These are phyloP conservation scores for Metschnikowia cerradonensis DNA, from an alignment of 805 yeast species.

Conservation along the genomic window DNA sequence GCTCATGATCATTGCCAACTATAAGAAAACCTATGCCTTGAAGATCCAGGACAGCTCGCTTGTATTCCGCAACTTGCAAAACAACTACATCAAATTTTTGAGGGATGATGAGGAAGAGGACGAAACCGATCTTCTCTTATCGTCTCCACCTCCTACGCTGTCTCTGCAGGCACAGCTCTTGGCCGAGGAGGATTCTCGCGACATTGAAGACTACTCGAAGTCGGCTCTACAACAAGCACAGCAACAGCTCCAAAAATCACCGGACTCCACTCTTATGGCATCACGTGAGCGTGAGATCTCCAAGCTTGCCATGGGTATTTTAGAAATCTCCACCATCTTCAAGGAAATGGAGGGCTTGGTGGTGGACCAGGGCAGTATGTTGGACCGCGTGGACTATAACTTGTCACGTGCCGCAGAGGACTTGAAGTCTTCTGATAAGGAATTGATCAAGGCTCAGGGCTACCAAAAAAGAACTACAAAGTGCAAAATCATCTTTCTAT, in stretches of 20 bases:
- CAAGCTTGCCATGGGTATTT: constrained; percentile 86
- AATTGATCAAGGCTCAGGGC: constrained; percentile 67
- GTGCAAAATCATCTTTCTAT: constrained; percentile 77
- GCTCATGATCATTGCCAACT: constrained; percentile 65
- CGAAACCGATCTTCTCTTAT: constrained; percentile 16
- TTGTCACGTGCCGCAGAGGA: constrained; percentile 74
- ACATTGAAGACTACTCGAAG: constrained; percentile 47
- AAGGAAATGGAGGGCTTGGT: constrained; percentile 88
- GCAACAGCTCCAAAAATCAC: constrained; percentile 20
- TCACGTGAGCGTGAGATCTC: constrained; percentile 88
- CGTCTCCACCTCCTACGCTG: not conserved
- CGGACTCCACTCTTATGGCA: constrained; percentile 37
- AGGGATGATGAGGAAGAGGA: constrained; percentile 71
- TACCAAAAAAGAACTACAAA: constrained; percentile 89
- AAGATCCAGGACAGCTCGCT: constrained; percentile 77
- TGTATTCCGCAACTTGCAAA: constrained; percentile 80
- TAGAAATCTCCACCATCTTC: constrained; percentile 90
- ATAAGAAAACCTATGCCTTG: constrained; percentile 79
- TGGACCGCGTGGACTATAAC: constrained; percentile 93
- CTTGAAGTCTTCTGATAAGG: constrained; percentile 71
- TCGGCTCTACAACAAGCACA: constrained; percentile 50
- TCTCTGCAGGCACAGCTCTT: constrained; percentile 5
- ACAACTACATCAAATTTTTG: constrained; percentile 78
- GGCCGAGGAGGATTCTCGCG: constrained; percentile 12
- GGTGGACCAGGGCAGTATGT: constrained; percentile 90